phyloP scores from a whole-genome alignment of 177 flowering plant genomes.

The Telopea speciosissima region DNA sequence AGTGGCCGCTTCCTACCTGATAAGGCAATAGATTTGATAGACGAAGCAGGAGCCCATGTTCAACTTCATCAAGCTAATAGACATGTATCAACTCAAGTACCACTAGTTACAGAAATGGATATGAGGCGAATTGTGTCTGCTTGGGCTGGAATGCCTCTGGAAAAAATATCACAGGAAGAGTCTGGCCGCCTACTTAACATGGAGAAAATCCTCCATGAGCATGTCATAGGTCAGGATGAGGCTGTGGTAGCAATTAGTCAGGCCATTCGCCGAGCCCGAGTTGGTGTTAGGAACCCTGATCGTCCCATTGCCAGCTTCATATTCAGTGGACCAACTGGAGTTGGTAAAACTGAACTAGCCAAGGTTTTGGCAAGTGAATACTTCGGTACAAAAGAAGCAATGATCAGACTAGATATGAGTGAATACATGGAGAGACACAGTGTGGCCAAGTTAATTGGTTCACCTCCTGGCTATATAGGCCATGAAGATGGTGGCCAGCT shows the following conservation, averaged over 20 bases:
- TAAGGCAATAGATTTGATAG: slow-evolving; percentile 84
- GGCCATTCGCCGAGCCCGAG: slow-evolving; percentile 37
- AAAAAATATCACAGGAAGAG: slow-evolving; percentile 27
- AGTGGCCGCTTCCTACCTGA: slow-evolving; percentile 88
- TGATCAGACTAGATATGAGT: slow-evolving; percentile 41
- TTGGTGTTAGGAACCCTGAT: slow-evolving; percentile 28
- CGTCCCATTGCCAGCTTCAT: slow-evolving; percentile 35
- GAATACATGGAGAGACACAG: slow-evolving; percentile 36
- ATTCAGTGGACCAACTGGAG: slow-evolving; percentile 47
- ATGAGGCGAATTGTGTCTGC: slow-evolving; percentile 23
- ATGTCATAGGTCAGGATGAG: slow-evolving; percentile 30
- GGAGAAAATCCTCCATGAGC: slow-evolving; percentile 23
- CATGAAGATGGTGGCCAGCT: slow-evolving; percentile 36
- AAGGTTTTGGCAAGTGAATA: slow-evolving; percentile 35
- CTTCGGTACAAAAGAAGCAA: slow-evolving; percentile 34
- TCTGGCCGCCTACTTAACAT: slow-evolving; percentile 25
- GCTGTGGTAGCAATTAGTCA: slow-evolving; percentile 35
- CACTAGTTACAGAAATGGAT: slow-evolving; percentile 27
- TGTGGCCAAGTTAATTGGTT: slow-evolving; percentile 28
- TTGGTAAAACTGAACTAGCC: slow-evolving; percentile 41
- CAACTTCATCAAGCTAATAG: slow-evolving; percentile 50
- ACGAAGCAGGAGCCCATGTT: slow-evolving; percentile 89
- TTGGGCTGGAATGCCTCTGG: slow-evolving; percentile 39
- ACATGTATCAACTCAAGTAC: slow-evolving; percentile 27
- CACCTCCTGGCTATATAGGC: slow-evolving; percentile 43